These are phyloP conservation scores for Coemansia sp. DNA, from an alignment of 192 early-diverging fungal species.

Conservation along the genomic window DNA sequence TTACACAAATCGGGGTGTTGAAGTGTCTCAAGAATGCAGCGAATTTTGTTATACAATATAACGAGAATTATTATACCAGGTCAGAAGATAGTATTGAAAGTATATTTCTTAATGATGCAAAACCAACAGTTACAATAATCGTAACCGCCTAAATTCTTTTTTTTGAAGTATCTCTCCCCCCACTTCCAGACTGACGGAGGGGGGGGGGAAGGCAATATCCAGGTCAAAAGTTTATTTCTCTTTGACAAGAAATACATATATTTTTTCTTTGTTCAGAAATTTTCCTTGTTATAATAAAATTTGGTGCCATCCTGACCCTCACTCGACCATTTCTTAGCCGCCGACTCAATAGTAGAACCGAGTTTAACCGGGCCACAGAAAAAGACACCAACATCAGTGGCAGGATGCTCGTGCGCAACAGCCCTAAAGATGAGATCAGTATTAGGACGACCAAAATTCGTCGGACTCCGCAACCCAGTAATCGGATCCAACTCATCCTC, in stretches of 20 bases:
- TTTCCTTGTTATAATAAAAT: slow-evolving; percentile 80
- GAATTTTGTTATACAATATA: too few relatives aligned
- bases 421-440: slow-evolving; percentile 73
- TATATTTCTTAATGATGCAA: too few relatives aligned
- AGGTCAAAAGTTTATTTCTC: too few relatives aligned
- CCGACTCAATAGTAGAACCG: slow-evolving; percentile 63
- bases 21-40: too few relatives aligned
- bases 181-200: too few relatives aligned
- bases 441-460: slow-evolving; percentile 83
- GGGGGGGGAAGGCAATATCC: too few relatives aligned
- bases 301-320: slow-evolving; percentile 65
- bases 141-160: too few relatives aligned
- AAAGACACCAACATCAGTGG: slow-evolving; percentile 83
- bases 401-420: slow-evolving; percentile 65
- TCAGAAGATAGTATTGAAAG: too few relatives aligned
- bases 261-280: slow-evolving; percentile 24
- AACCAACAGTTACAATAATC: too few relatives aligned
- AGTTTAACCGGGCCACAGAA: slow-evolving; percentile 85
- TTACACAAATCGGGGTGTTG: too few relatives aligned
- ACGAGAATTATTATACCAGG: too few relatives aligned
- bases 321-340: slow-evolving; percentile 66
- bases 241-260: background rate
- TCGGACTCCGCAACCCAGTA: slow-evolving; percentile 74
- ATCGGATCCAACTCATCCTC: slow-evolving; percentile 67
- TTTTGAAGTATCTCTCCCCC: too few relatives aligned